Percentiles rank a stretch among this genome's conserved stretches.
These are phyloP conservation scores for Penicillium cataractarum DNA, from an alignment of 495 filamentous ascomycete species.

Conservation along the genomic window DNA sequence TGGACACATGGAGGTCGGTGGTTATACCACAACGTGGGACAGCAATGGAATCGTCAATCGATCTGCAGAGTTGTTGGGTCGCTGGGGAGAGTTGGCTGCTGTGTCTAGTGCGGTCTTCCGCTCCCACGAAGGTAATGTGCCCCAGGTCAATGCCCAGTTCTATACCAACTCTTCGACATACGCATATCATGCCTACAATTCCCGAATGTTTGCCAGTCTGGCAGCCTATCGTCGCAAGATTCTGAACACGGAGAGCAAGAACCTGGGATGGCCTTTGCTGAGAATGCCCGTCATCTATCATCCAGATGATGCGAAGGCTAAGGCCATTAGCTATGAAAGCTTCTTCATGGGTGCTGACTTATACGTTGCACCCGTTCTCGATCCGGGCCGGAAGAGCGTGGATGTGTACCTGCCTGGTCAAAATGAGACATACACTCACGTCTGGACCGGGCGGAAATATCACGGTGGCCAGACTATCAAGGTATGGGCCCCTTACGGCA, in stretches of 20 bases:
- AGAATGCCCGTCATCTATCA: conserved; percentile 33
- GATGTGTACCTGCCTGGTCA: conserved; percentile 30
- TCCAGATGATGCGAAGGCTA: conserved; percentile 24
- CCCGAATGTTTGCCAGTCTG: conserved; percentile 31
- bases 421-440: conserved; percentile 25
- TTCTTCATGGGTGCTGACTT: conserved; percentile 30
- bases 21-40: conserved; percentile 30
- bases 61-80: conserved; percentile 28
- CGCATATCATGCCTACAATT: conserved; percentile 28
- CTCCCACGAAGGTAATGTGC: conserved; percentile 32
- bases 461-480: conserved; percentile 21
- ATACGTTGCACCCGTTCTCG: conserved; percentile 31
- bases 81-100: conserved; percentile 30
- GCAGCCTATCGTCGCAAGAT: conserved; percentile 25
- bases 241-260: conserved; percentile 31
- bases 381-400: conserved; percentile 20
- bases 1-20: conserved; percentile 29
- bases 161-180: conserved; percentile 30
- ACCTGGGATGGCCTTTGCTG: conserved; percentile 28
- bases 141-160: conserved; percentile 28
- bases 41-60: conserved; percentile 27
- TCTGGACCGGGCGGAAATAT: conserved; percentile 26
- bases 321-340: conserved; percentile 32
- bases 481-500: conserved; percentile 26
- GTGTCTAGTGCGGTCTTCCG: conserved; percentile 30